phyloP scores from a whole-genome alignment of 129 eudicot genomes.

The Helichrysum umbraculigerum region DNA sequence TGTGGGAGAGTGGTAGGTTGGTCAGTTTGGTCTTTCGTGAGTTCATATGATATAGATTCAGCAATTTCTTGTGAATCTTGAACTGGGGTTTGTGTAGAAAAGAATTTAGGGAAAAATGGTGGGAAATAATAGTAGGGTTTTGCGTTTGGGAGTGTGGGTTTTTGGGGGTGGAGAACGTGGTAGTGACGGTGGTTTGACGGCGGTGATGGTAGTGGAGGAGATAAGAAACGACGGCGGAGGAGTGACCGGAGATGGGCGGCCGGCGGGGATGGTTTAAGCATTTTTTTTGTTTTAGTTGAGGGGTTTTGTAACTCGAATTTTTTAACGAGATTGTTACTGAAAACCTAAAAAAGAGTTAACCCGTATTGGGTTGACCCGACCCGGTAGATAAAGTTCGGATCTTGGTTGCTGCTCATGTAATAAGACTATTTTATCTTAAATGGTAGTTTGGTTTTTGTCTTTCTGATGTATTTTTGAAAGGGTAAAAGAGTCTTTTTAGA shows the following conservation, averaged over 20 bases:
- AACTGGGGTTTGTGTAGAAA: slow-evolving; percentile 34
- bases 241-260: slow-evolving; percentile 37
- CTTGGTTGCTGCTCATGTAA: background rate
- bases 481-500: slow-evolving; percentile 27
- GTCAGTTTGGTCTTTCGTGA: slow-evolving; percentile 45
- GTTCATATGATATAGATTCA: slow-evolving; percentile 60
- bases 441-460: slow-evolving; percentile 1
- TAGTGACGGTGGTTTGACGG: slow-evolving; percentile 23
- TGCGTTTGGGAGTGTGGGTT: slow-evolving; percentile 14
- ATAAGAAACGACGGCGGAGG: slow-evolving; percentile 40
- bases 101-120: slow-evolving; percentile 26
- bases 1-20: slow-evolving; percentile 45
- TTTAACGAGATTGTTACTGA: slow-evolving; percentile 30
- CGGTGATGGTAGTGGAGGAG: slow-evolving; percentile 27
- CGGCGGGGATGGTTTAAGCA: background rate
- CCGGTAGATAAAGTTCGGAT: background rate
- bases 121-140: slow-evolving; percentile 21
- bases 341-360: background rate
- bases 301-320: slow-evolving; percentile 17
- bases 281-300: slow-evolving; percentile 6
- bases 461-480: slow-evolving; percentile 15
- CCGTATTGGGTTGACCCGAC: background rate
- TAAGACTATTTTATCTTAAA: slow-evolving; percentile 35
- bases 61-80: slow-evolving; percentile 37
- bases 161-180: slow-evolving; percentile 23